Conservation (phyloP, 139 green algal genomes). For the Picochlorum sp. region DNA sequence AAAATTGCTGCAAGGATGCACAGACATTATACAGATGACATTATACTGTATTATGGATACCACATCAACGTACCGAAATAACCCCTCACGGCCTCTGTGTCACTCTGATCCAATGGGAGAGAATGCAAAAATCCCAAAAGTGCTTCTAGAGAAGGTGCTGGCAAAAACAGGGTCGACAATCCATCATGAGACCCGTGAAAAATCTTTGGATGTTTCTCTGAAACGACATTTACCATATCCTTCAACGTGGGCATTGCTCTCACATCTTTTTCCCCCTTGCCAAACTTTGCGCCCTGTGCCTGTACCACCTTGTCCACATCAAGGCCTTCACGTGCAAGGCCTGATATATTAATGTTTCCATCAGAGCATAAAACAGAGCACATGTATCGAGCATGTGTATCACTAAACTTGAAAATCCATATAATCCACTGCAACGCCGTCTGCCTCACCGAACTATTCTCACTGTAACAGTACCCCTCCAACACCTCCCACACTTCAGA, state of each 20-base stretch:
- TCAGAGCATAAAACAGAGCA: constrained; percentile 52
- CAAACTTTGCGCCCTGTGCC: background rate
- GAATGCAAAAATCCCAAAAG: no score
- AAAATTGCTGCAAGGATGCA: background rate
- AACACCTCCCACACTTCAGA: background rate
- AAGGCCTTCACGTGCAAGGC: background rate
- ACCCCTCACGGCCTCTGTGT: no score
- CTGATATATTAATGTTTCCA: constrained; percentile 18
- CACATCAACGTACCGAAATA: no score
- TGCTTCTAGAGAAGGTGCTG: no score
- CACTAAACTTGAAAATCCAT: constrained; percentile 58
- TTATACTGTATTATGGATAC: background rate
- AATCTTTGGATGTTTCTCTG: no score
- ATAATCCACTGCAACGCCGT: constrained; percentile 72
- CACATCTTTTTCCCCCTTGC: no score
- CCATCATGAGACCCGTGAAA: no score
- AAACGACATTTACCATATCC: no score
- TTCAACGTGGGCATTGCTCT: no score
- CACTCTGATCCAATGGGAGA: no score
- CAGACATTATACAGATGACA: background rate
- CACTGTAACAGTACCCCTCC: background rate
- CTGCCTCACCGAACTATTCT: constrained; percentile 32
- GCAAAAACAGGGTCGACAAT: no score
- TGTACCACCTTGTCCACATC: constrained; percentile 1
- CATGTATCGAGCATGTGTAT: constrained; percentile 49